Base-by-base conservation (phyloP, 106 monocot species). In the Phalaenopsis equestris region DNA sequence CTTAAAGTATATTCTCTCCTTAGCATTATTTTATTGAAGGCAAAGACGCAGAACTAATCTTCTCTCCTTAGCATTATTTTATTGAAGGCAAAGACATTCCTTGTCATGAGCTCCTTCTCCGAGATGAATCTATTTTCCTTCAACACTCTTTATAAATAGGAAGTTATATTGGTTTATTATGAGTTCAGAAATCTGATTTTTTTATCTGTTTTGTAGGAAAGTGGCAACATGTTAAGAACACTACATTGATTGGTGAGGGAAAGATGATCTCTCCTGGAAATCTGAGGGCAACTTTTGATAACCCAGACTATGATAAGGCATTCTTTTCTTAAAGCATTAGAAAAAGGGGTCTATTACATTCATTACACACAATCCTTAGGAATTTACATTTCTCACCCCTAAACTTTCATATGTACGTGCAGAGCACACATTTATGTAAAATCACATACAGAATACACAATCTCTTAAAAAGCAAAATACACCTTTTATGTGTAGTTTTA, bases 181-280 rank as follows among this genome's bases (percentile, higher is more conserved):
- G 41, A 41, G n/a, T 41, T 21, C 38, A 2, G 0, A 18, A 68
- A 2, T 36, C 42, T 12, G 39, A 23, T 70, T 18, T 38, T 38
- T 30, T 61, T 74, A 1, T 77, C 24, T 30, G 30, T 30, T 56
- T 1, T 82, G 65, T 79, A 96, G 96, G 97, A 8, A 97, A 97
- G 78, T 97, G 94, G 97, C 90, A 89, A 74, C 97, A 94, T 80
- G 97, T 97, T 18, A 97, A 94, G 73, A 94, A 97, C 78, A 97
- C 96, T 10, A 94, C 90, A 36, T 75, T 87, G 11, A 97, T 97
- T 61, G 92, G 87, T 7, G 97, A 97, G 77, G 97, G 97, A 67
- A 97, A 97, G 81, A 94, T 97, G 87, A 94, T 97, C 84, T 94
- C 97, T 72, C 94, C 96, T 12, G 96, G 94, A 49, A 97, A 97